These are phyloP conservation scores for Penicillium taxi DNA, from an alignment of 495 filamentous ascomycete genomes.

Conservation along the genomic window DNA sequence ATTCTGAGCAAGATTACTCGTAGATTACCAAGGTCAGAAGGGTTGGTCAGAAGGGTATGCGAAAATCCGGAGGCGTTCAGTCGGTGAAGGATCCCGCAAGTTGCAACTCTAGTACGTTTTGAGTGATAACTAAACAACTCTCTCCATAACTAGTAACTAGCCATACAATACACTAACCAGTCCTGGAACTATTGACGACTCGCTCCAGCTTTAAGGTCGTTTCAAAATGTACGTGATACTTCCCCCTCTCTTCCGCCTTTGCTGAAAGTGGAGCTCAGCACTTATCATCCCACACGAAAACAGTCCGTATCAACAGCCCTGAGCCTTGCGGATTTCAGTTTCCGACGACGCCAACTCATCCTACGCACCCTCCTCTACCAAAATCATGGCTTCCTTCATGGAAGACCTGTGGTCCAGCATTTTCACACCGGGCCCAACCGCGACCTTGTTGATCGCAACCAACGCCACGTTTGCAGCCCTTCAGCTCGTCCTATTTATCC, in stretches of 20 bases:
- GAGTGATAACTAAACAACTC: too few relatives aligned
- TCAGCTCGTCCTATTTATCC: constrained; percentile 64
- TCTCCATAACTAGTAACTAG: too few relatives aligned
- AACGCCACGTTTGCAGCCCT: constrained; percentile 82
- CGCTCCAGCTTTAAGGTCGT: background rate
- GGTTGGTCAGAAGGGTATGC: constrained; percentile 4
- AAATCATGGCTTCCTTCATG: constrained; percentile 75
- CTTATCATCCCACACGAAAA: constrained; percentile 5
- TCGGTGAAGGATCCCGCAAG: too few relatives aligned
- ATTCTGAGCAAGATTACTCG: too few relatives aligned
- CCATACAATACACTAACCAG: too few relatives aligned
- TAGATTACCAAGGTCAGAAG: too few relatives aligned
- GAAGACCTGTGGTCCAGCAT: constrained; percentile 80
- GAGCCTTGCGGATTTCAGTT: constrained; percentile 22
- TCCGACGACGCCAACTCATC: constrained; percentile 18
- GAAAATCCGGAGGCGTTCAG: constrained; percentile 1
- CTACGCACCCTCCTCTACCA: constrained; percentile 1
- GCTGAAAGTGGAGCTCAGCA: background rate
- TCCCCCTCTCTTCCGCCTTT: too few relatives aligned
- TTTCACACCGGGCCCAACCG: constrained; percentile 85
- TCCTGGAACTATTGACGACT: background rate
- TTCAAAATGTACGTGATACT: too few relatives aligned
- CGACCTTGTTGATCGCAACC: constrained; percentile 79
- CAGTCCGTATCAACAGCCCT: too few relatives aligned
- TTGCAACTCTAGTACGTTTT: too few relatives aligned